Base-by-base conservation (phyloP, 208 protist genomes). In the Trypanosoma vivax region DNA sequence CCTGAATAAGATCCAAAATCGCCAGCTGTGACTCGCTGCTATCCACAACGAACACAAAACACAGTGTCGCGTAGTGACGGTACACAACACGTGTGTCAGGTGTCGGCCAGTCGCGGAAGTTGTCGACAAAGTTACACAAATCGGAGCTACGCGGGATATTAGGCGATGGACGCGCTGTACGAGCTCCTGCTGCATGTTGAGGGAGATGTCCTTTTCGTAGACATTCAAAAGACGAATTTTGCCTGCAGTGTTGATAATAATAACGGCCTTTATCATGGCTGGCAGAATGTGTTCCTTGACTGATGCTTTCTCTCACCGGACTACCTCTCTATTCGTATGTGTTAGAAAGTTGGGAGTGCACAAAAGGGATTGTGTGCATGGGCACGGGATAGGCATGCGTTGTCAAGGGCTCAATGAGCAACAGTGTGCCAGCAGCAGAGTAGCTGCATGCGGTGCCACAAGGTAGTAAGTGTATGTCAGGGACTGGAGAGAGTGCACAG, bases 31-130 rank as follows among this genome's bases (percentile, higher is more conserved):
- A 96, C 66, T 99, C 97, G 16, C 83, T 90, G 18, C 80, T 90
- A 75, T 99, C 97, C 7, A 98, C 97, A 39, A 93, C 73, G 55
- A 99, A 98, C 7, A 99, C 83, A 76, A 99, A 99, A 59, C 94
- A 98, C 18, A 99, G 81, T 2, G 97, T 99, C 10, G 97, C 97
- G 71, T 99, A 99, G 63, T 97, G 96, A 43, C 94, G 79, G 65
- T 98, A 98, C 30, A 98, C 96, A 25, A 98, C 57, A 38, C 94
- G 95, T 3, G 92, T 97, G 66, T 98, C 96, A 10, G 89, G 88
- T 1, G 92, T 97, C 24, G 87, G 96, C 87, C 82, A 96, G 51
- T 79, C 76, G 13, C 50, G 41, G 27, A 85, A 90, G 55, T 80
- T 76, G 48, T 98, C 96, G 0, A 98, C 77, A 59, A 99, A 99